Conservation (phyloP, 106 monocot genomes). For the Dactylorhiza incarnata region DNA sequence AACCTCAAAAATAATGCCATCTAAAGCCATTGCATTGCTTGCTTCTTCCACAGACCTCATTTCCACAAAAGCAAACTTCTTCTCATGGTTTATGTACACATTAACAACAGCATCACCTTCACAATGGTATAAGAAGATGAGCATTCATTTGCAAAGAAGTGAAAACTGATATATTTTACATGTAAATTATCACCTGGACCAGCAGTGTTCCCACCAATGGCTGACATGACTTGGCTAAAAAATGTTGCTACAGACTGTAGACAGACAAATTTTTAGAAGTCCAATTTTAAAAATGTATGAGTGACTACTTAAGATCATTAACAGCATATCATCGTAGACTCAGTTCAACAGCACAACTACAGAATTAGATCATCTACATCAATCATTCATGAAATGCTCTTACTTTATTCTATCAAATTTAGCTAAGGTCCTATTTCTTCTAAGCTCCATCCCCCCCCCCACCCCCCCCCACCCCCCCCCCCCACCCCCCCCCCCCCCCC, state of each 20-base stretch:
- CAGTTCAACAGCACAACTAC: not conserved
- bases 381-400: not conserved
- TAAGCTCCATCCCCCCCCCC: too few species aligned
- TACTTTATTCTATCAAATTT: not conserved
- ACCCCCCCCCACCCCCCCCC: too few species aligned
- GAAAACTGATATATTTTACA: not conserved
- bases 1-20: constrained; percentile 98
- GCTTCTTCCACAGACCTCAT: constrained; percentile 99
- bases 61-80: constrained; percentile 99
- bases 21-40: constrained; percentile 96
- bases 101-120: constrained; percentile 97
- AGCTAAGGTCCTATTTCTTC: not conserved
- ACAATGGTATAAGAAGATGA: constrained; percentile 5
- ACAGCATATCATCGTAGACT: not conserved
- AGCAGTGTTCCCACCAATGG: constrained; percentile 94
- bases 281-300: not conserved
- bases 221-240: constrained; percentile 92
- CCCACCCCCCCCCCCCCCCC: too few species aligned
- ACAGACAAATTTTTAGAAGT: not conserved
- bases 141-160: not conserved
- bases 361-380: constrained; percentile 2
- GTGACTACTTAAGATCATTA: not conserved
- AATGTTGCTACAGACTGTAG: constrained; percentile 87
- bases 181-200: constrained; percentile 65
- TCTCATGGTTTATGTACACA: constrained; percentile 98